A percentile compares a stretch with the other conserved stretches of the same genome.
These are phyloP conservation scores for Poa annua DNA, from an alignment of 176 grass and related monocot species.

Conservation along the genomic window DNA sequence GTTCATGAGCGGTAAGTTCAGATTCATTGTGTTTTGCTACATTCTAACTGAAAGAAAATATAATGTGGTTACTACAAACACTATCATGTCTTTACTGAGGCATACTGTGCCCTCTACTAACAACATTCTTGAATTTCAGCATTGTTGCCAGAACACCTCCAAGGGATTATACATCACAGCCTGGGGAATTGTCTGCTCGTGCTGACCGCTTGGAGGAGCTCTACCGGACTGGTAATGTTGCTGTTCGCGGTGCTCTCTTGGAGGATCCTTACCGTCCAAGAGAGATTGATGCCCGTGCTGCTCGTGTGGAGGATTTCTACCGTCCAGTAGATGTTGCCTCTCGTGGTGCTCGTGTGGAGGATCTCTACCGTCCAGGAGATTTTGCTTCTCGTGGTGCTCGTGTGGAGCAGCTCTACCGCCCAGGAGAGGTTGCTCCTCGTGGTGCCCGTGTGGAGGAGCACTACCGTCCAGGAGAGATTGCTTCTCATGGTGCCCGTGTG, in stretches of 20 bases:
- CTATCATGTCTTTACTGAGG: constrained; percentile 21
- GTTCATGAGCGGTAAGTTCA: constrained; percentile 50
- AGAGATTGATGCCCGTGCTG: constrained; percentile 35
- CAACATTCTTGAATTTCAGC: constrained; percentile 48
- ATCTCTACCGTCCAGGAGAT: constrained; percentile 41
- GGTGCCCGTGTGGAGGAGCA: constrained; percentile 34
- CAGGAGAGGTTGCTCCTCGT: constrained; percentile 24
- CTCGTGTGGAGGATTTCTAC: constrained; percentile 41
- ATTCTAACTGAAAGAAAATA: constrained; percentile 22
- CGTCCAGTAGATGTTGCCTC: background rate
- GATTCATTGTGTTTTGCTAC: background rate
- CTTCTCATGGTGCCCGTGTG: constrained; percentile 30
- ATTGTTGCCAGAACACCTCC: constrained; percentile 45
- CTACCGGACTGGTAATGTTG: constrained; percentile 15
- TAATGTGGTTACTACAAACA: constrained; percentile 13
- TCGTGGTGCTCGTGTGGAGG: constrained; percentile 22
- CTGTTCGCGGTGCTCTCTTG: constrained; percentile 26
- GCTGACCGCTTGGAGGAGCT: constrained; percentile 40
- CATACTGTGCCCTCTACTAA: background rate
- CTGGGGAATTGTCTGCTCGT: constrained; percentile 32
- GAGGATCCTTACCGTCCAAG: constrained; percentile 43
- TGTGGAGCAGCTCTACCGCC: constrained; percentile 40
- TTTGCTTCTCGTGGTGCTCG: constrained; percentile 15
- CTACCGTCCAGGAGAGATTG: constrained; percentile 42
- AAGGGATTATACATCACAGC: constrained; percentile 47